Base-by-base conservation (phyloP, 192 early-diverging fungal species). In the Backusella luteola region DNA sequence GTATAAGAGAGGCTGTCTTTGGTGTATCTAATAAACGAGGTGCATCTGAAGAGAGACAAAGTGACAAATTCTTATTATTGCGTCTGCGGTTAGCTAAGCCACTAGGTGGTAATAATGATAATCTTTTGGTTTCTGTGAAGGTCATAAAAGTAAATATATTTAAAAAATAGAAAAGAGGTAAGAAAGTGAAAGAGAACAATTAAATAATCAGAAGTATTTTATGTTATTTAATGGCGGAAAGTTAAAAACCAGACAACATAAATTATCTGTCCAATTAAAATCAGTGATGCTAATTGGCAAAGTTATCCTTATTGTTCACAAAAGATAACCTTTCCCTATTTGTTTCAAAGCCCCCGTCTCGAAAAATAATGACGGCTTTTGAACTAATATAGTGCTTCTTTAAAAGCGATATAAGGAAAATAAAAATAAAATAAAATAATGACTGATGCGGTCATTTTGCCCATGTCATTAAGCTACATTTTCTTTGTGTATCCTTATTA, bases 41-140 rank as follows among this genome's bases (percentile, higher is more conserved):
- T 56, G 46, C 32, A 3, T 59, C 44, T 17, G 72, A 41, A 19
- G 66, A 35, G 3, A 81, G 49, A 66, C 73, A 77, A 3, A 81
- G 67, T 35, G 80, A 81, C 15, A 81, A 59, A n/a, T 77, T 77
- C 53, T 81, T 81, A 46, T 77, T 81, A 39, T 77, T 77, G 26
- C 80, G 63, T 39, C 77, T 66, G 19, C 80, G 71, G 17, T 74
- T 69, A 12, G 79, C 71, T 35, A 76, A 29, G 9, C 46, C 42
- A 69, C 71, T 44, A 69, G 80, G 34, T 15, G 59, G 56, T 52
- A 66, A 44, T 36, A 72, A 34, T 41, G 72, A 78, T 59, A 67
- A 12, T 34, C 53, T 73, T 26, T 56, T 70, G 11, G 71, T 73
- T 53, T 63, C 56, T 39, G 59, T 21, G 29, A 26, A 75, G 44